Evolutionary conservation across 306 rosid genomes (phyloP), one percentile per base, ranked within the genome.

Genomic region (Prunus kanzakura): DNA sequence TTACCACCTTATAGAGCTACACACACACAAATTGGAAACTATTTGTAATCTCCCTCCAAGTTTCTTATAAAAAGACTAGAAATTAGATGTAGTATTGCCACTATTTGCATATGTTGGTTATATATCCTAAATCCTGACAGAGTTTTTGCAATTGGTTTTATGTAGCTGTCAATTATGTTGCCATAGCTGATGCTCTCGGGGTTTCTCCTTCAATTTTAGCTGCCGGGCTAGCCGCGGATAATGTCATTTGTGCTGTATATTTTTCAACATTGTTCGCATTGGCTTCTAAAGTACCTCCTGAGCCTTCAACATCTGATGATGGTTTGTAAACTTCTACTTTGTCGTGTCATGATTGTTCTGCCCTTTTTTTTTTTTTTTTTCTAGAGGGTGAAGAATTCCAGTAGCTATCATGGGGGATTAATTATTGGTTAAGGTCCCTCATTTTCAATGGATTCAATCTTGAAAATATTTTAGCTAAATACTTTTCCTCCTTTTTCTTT

Each of bases 201-300:
- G 69, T 88, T 46, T 72, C 87, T n/a, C 84, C 90, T 2, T 92
- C 96, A 60, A 79, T 84, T 75, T 78, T 88, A 70, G 85, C 92
- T 11, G 96, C 96, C 32, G 89, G 92, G 65, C 81, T 92, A 80
- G 92, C 97, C 12, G 96, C 97, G 30, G 97, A 92, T 77, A 92
- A 92, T 79, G 96, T 92, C 68, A 88, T 92, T 41, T 88, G 93
- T 84, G 92, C 96, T 25, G 76, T 88, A 62, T 92, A 88, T 76
- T 92, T 90, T 81, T 73, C 91, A 18, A 84, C 89, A 52, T 80
- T 92, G 84, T 90, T 92, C 67, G 88, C 85, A 8, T 67, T 92
- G 55, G 90, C 87, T 60, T 88, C 93, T 74, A 86, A 71, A 83
- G 88, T 90, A 25, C 97, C 97, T 81, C 81, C 90, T 12, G 97